phyloP scores from a whole-genome alignment of 495 filamentous ascomycete genomes.

The Evansstolkia leycettana region DNA sequence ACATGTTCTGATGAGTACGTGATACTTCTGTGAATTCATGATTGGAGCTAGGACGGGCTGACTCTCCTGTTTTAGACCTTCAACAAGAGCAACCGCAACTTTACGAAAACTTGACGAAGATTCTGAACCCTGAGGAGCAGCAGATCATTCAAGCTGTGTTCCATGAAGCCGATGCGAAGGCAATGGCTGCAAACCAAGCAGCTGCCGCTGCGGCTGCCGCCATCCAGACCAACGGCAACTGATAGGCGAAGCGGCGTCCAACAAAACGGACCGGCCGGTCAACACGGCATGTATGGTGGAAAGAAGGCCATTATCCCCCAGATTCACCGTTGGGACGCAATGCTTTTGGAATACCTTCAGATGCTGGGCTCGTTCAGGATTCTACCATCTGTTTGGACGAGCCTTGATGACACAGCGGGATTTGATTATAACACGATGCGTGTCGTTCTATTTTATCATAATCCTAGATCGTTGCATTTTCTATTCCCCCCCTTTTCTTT shows the following conservation, averaged over 20 bases:
- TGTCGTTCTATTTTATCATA: conserved; percentile 3
- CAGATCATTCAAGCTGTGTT: conserved; percentile 66
- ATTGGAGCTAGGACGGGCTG: too few relatives aligned
- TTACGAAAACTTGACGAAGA: conserved; percentile 67
- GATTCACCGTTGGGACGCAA: not conserved
- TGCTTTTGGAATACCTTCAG: not conserved
- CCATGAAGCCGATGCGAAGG: conserved; percentile 62
- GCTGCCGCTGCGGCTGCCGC: conserved; percentile 23
- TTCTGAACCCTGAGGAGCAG: conserved; percentile 71
- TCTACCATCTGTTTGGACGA: too few relatives aligned
- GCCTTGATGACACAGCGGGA: too few relatives aligned
- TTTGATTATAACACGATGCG: too few relatives aligned
- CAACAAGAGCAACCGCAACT: conserved; percentile 86
- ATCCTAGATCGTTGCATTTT: conserved; percentile 6
- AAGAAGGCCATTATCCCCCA: conserved; percentile 10
- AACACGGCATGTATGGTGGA: not conserved
- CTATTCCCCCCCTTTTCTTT: not conserved
- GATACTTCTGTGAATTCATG: too few relatives aligned
- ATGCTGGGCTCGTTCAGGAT: too few relatives aligned
- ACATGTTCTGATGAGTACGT: conserved; percentile 68
- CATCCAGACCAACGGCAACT: conserved; percentile 25
- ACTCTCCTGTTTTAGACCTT: too few relatives aligned
- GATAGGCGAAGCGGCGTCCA: conserved; percentile 12
- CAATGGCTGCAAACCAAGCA: conserved; percentile 28
- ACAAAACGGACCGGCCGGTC: not conserved